Evolutionary conservation across 2,329 filamentous ascomycete species (phyloP), one percentile per base, ranked within the genome.

Genomic region (Atkinsonella texensis): DNA sequence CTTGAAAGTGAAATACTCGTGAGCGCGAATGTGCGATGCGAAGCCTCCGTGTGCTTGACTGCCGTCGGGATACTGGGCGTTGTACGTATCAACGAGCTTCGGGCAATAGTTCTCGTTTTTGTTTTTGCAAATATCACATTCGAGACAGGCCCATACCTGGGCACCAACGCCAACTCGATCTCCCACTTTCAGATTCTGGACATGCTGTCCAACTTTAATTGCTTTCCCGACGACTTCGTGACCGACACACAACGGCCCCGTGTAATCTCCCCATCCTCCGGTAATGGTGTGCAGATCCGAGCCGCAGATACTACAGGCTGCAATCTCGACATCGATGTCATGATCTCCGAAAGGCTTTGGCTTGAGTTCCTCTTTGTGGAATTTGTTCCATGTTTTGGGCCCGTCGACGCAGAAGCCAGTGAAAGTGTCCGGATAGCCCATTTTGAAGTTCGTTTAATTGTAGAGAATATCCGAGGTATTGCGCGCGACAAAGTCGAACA

Each of bases 281-380:
- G 69, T 76, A 51, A 81, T 67, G 23, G 75, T 80, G 65, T 81
- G 79, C 13, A 83, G 70, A 57, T 83, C 79, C 50, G 74, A 79
- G 56, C 80, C 78, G 62, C 80, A 83, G 49, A 83, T 70, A 60
- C 83, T 82, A 62, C 83, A 86, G 54, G 77, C 80, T 52, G 84
- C 77, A 57, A 89, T 83, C 66, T 85, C 81, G 63, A 89, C 78
- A 61, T 89, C 85, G 58, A 88, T 54, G 49, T 65, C 64, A 51
- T 62, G 59, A 8, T 63, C 59, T 15, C 55, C 66, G 33, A 69
- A 69, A 1, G 63, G 60, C 58, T 69, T 70, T 13, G 67, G 67
- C 31, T 56, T 71, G 45, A 73, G 62, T 20, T 63, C 59, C 2
- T 62, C 51, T 50, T 66, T 69, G 55, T 64, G 60, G 54, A 72